Percentiles rank a stretch among this genome's conserved stretches.
Evolutionary conservation across 2,329 filamentous ascomycete species (phyloP).

Genomic region (Onygena corvina): DNA sequence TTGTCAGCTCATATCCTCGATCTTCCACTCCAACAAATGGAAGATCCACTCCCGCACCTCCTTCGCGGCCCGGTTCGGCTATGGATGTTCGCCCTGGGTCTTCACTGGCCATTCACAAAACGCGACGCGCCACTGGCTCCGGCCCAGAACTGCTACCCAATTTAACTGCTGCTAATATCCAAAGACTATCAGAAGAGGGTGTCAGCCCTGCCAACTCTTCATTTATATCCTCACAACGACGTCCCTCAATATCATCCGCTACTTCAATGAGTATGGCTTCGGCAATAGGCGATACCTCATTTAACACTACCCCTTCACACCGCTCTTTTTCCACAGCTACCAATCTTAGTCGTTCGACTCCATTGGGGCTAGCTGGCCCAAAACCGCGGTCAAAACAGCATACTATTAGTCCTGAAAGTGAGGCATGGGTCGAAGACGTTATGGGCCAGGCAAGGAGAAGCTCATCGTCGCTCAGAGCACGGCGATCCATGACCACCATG

Average conservation of each 20-base stretch:
- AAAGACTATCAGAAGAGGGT: conserved; percentile 19
- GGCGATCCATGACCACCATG: conserved; percentile 14
- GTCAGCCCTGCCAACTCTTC: conserved; percentile 21
- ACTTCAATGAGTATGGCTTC: conserved; percentile 26
- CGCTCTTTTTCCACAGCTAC: conserved; percentile 18
- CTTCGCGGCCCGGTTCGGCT: conserved; percentile 28
- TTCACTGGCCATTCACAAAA: conserved; percentile 30
- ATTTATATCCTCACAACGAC: conserved; percentile 21
- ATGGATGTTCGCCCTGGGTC: conserved; percentile 29
- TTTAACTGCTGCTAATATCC: conserved; percentile 21
- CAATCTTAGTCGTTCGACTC: conserved; percentile 20
- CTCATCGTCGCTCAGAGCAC: conserved; percentile 25
- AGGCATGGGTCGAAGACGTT: conserved; percentile 38
- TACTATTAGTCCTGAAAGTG: conserved; percentile 35
- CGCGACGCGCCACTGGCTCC: conserved; percentile 25
- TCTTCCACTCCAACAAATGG: conserved; percentile 17
- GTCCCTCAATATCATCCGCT: conserved; percentile 30
- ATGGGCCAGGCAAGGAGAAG: conserved; percentile 34
- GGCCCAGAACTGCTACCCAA: conserved; percentile 23
- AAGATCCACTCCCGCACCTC: conserved; percentile 22
- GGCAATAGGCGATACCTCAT: conserved; percentile 20
- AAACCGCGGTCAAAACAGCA: conserved; percentile 30
- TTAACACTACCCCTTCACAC: conserved; percentile 16
- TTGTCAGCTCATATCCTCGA: conserved; percentile 13
- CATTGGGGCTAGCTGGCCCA: conserved; percentile 36